Conservation (phyloP, 768 basidiomycete species). For the Cystofilobasidium bisporidii region DNA sequence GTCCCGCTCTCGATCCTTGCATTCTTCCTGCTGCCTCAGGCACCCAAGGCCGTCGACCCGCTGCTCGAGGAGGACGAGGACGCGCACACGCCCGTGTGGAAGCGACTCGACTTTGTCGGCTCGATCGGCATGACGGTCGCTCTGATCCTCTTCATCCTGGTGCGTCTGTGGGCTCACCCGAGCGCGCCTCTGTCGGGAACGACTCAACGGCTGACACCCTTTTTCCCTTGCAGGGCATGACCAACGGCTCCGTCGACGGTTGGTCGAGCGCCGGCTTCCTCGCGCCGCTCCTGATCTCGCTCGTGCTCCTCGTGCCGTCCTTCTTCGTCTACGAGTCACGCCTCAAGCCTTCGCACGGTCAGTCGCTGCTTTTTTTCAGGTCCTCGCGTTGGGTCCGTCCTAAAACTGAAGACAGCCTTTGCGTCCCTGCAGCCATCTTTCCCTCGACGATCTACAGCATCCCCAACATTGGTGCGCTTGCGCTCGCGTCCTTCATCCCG, state of each 20-base stretch:
- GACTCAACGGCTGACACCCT: not conserved
- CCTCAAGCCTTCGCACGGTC: conserved; percentile 1
- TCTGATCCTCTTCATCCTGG: conserved; percentile 38
- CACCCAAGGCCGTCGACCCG: not conserved
- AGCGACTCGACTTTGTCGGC: conserved; percentile 37
- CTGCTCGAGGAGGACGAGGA: conserved; percentile 26
- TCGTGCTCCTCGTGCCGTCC: not conserved
- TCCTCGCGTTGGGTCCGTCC: not conserved
- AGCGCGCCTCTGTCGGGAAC: not conserved
- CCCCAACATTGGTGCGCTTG: not conserved
- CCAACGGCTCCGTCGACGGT: not conserved
- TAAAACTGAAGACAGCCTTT: not conserved
- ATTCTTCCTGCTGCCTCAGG: conserved; percentile 3
- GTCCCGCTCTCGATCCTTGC: conserved; percentile 16
- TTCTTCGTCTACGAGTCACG: conserved; percentile 10
- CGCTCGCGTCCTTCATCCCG: not conserved
- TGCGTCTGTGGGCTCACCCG: not conserved
- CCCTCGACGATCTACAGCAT: not conserved
- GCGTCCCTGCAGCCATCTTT: not conserved
- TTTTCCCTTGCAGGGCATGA: not conserved
- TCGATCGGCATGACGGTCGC: conserved; percentile 34
- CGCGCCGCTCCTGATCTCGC: not conserved
- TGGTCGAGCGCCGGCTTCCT: conserved; percentile 13
- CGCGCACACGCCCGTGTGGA: conserved; percentile 32
- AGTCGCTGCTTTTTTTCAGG: not conserved